phyloP scores from a whole-genome alignment of 805 yeast species.

The Torulaspora gathmanii region DNA sequence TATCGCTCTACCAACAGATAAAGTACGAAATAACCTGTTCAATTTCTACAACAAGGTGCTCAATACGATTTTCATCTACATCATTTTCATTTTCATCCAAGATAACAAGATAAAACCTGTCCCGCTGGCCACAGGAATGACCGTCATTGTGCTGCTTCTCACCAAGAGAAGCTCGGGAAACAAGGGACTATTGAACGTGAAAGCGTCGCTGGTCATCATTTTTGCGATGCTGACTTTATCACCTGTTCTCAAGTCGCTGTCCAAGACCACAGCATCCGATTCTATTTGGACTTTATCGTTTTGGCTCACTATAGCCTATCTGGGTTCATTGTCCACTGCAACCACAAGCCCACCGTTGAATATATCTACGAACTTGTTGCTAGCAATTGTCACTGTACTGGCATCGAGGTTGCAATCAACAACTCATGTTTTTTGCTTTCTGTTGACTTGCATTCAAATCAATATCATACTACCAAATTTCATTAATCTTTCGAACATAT shows the following conservation, averaged over 20 bases:
- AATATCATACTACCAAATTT: conserved; percentile 32
- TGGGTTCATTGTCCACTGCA: conserved; percentile 33
- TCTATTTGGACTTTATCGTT: conserved; percentile 90
- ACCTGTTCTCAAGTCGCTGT: conserved; percentile 83
- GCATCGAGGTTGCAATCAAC: conserved; percentile 82
- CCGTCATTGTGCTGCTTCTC: conserved; percentile 8
- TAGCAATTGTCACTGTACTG: conserved; percentile 81
- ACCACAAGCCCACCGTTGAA: conserved; percentile 40
- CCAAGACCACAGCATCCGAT: conserved; percentile 85
- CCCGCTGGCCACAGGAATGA: conserved; percentile 14
- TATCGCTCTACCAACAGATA: conserved; percentile 7
- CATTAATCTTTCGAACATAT: conserved; percentile 15
- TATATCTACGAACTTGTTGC: conserved; percentile 73
- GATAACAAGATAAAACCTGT: conserved; percentile 24
- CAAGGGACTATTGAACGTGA: conserved; percentile 38
- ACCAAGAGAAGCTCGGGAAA: conserved; percentile 1
- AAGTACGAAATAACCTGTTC: conserved; percentile 26
- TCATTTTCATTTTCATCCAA: conserved; percentile 47
- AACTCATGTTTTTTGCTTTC: conserved; percentile 75
- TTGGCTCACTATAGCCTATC: conserved; percentile 68
- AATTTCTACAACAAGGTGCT: conserved; percentile 40
- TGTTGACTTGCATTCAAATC: conserved; percentile 44
- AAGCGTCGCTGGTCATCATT: conserved; percentile 64
- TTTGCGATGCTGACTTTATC: conserved; percentile 72
- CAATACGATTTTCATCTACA: conserved; percentile 55